Percentiles rank a stretch among this genome's conserved stretches.
Conservation (phyloP, 1,139 yeast genomes). For the Blastobotrys indianensis region DNA sequence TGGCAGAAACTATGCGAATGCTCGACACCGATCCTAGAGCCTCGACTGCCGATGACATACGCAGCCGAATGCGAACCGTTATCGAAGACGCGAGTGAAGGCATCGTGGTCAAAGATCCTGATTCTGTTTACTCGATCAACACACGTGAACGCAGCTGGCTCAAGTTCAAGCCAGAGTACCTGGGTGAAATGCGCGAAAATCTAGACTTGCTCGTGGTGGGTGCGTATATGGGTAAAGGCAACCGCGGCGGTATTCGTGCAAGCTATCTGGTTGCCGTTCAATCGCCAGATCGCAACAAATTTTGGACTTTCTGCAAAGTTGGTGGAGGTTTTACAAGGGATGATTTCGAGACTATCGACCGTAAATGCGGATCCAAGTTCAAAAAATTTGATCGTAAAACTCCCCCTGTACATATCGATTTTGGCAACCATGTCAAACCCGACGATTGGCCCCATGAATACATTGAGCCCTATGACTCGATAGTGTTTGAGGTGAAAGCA, state of each 20-base stretch:
- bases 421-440: neutral
- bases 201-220: constrained; percentile 79
- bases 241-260: constrained; percentile 36
- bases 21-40: neutral
- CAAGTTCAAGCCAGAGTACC: constrained; percentile 86
- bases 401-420: constrained; percentile 44
- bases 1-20: neutral
- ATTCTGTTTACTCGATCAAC: constrained; percentile 55
- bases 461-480: constrained; percentile 72
- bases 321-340: constrained; percentile 75
- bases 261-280: constrained; percentile 70
- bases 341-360: constrained; percentile 56
- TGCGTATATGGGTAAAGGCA: constrained; percentile 62
- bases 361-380: constrained; percentile 61
- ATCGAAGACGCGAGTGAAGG: constrained; percentile 69
- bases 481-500: constrained; percentile 83
- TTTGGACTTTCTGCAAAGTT: constrained; percentile 66
- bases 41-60: neutral
- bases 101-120: constrained; percentile 62
- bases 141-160: constrained; percentile 63
- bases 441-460: constrained; percentile 53
- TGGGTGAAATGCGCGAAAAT: constrained; percentile 81
- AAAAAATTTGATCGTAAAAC: constrained; percentile 38
- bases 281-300: constrained; percentile 26
- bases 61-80: constrained; percentile 38